Evolutionary conservation across 805 yeast species (phyloP).

Genomic region (Cyberlindnera maclurae): DNA sequence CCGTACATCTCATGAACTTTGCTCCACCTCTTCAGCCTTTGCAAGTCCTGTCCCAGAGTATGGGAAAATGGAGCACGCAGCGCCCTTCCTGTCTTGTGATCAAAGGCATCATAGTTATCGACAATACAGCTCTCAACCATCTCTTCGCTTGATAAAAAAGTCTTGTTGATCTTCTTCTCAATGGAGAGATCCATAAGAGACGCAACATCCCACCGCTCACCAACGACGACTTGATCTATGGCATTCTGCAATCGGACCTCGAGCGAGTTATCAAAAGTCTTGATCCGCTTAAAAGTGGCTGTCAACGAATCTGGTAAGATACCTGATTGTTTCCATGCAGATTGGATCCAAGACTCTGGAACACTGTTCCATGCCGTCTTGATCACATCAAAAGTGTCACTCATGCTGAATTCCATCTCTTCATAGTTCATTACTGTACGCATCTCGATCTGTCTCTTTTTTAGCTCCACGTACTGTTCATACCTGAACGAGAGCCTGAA

Average conservation of each 20-base stretch:
- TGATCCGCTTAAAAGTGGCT: slow-evolving; percentile 22
- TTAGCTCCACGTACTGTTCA: slow-evolving; percentile 42
- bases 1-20: slow-evolving; percentile 12
- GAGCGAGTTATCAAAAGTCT: slow-evolving; percentile 30
- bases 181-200: slow-evolving; percentile 43
- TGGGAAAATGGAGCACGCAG: slow-evolving; percentile 22
- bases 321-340: slow-evolving; percentile 39
- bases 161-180: slow-evolving; percentile 33
- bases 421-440: slow-evolving; percentile 19
- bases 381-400: slow-evolving; percentile 52
- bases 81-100: slow-evolving; percentile 13
- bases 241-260: slow-evolving; percentile 34
- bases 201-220: slow-evolving; percentile 51
- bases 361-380: slow-evolving; percentile 48
- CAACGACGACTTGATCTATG: slow-evolving; percentile 43
- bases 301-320: slow-evolving; percentile 30
- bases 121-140: slow-evolving; percentile 53
- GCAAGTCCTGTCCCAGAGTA: slow-evolving; percentile 21
- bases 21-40: slow-evolving; percentile 18
- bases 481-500: slow-evolving; percentile 51
- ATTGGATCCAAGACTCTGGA: slow-evolving; percentile 29
- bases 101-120: slow-evolving; percentile 28
- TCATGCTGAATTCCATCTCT: slow-evolving; percentile 42
- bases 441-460: slow-evolving; percentile 20
- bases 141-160: slow-evolving; percentile 53